Evolutionary conservation across 495 filamentous ascomycete species (phyloP), one percentile per base, ranked within the genome.

Genomic region (Penicillium antarcticum): DNA sequence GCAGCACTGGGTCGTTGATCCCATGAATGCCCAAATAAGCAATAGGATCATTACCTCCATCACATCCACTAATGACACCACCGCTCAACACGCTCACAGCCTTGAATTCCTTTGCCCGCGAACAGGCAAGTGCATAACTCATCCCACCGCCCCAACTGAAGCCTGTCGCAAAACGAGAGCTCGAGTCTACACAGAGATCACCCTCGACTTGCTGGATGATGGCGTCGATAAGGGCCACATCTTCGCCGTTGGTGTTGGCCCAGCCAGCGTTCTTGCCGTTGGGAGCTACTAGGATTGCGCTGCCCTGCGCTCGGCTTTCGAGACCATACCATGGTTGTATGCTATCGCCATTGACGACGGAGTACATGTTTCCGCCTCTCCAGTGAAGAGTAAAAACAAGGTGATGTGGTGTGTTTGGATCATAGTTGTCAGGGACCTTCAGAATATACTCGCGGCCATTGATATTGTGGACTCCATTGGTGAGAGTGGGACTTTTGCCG

Each of bases 61-160:
- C 46, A 52, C 73, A 77, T 6, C 73, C 73, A 46, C 69, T 73
- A 39, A 76, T 63, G 44, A 56, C 47, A 12, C 54, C 66, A 8
- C 72, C 76, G 1, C 73, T 77, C 17, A 79, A 40, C 0, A 69
- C 72, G 13, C 70, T 71, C 1, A 80, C 68, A 13, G 72, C 76
- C 13, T 69, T 71, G 52, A 78, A 67, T 29, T 57, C 58, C 29
- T 69, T 64, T 1, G 67, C 58, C 1, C 66, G 65, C 1, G 73
- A 56, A 40, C 76, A 80, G 7, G 76, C 75, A 12, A 79, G 45
- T 4, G 68, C 54, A 45, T 66, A 78, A 12, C 70, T 74, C 75
- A 78, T 78, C 29, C 65, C 69, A n/a, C 64, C 76, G 23, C 76
- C 76, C 58, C 72, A 80, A 56, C 68, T 72, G 61, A 75, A 80